A percentile compares a stretch with the other conserved stretches of the same genome.
Conservation (phyloP, 495 filamentous ascomycete species). For the Penicillium maclennaniae region DNA sequence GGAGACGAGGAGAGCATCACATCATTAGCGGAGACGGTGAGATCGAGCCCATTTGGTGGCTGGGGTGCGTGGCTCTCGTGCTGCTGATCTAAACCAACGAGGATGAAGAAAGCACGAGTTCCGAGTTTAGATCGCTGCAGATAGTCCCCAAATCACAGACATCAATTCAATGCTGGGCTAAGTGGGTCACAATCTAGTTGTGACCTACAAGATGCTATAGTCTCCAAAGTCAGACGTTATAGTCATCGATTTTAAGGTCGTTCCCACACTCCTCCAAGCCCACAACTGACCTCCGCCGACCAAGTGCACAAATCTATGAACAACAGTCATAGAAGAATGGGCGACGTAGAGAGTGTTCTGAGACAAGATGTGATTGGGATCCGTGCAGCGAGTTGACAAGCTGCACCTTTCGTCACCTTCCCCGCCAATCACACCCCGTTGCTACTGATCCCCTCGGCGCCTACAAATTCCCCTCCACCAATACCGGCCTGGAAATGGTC, state of each 20-base stretch:
- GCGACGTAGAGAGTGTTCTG: constrained; percentile 7
- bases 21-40: constrained; percentile 37
- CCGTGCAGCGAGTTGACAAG: constrained; percentile 23
- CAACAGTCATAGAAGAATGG: neutral
- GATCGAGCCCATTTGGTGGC: constrained; percentile 32
- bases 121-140: constrained; percentile 25
- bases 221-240: no score
- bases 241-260: no score
- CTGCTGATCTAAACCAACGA: constrained; percentile 33
- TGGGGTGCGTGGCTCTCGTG: constrained; percentile 24
- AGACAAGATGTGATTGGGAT: constrained; percentile 28
- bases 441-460: constrained; percentile 24
- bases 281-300: neutral
- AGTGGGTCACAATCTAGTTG: neutral
- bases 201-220: no score
- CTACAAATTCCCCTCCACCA: constrained; percentile 20
- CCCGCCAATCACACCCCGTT: constrained; percentile 22
- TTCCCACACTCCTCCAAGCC: neutral
- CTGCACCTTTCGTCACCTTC: constrained; percentile 29
- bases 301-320: neutral
- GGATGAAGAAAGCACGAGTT: constrained; percentile 27
- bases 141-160: constrained; percentile 26
- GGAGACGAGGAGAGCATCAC: constrained; percentile 17
- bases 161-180: neutral
- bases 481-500: constrained; percentile 5